Percentiles rank a stretch among this genome's conserved stretches.
Conservation (phyloP, 257 asterid species). For the Thymus mandschuricus region DNA sequence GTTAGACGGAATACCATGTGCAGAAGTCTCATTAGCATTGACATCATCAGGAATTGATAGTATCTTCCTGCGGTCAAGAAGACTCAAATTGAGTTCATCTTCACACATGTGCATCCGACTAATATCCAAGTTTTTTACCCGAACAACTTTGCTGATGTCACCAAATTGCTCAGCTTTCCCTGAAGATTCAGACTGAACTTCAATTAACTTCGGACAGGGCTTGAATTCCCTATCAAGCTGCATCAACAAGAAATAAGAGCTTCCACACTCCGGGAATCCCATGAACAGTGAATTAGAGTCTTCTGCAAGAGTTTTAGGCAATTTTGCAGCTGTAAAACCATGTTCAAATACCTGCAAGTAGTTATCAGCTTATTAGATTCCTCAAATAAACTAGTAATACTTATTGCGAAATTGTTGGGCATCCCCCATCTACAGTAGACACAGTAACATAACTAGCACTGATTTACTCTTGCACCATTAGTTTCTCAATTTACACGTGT, state of each 20-base stretch:
- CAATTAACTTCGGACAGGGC: slow-evolving; percentile 84
- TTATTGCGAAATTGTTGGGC: slow-evolving; percentile 11
- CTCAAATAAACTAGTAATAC: slow-evolving; percentile 2
- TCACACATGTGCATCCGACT: slow-evolving; percentile 75
- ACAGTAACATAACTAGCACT: slow-evolving; percentile 18
- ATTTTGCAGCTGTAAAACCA: slow-evolving; percentile 67
- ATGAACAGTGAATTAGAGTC: slow-evolving; percentile 75
- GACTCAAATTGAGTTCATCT: slow-evolving; percentile 87
- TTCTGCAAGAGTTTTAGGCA: slow-evolving; percentile 73
- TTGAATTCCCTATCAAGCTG: slow-evolving; percentile 92
- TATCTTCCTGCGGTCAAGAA: slow-evolving; percentile 61
- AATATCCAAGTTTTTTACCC: slow-evolving; percentile 71
- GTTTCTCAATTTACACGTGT: slow-evolving; percentile 26
- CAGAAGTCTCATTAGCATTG: slow-evolving; percentile 51
- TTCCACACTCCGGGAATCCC: slow-evolving; percentile 97
- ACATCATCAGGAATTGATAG: slow-evolving; percentile 44
- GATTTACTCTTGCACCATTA: slow-evolving; percentile 20
- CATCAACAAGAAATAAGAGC: slow-evolving; percentile 84
- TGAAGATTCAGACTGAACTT: slow-evolving; percentile 68
- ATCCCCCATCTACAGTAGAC: slow-evolving; percentile 3
- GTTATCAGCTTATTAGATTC: slow-evolving; percentile 29
- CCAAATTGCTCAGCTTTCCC: slow-evolving; percentile 66
- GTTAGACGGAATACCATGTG: slow-evolving; percentile 52
- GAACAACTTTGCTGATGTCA: slow-evolving; percentile 63
- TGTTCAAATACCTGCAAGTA: slow-evolving; percentile 86